Evolutionary conservation across 495 filamentous ascomycete genomes (phyloP).

Genomic region (Hypoxylon fragiforme): DNA sequence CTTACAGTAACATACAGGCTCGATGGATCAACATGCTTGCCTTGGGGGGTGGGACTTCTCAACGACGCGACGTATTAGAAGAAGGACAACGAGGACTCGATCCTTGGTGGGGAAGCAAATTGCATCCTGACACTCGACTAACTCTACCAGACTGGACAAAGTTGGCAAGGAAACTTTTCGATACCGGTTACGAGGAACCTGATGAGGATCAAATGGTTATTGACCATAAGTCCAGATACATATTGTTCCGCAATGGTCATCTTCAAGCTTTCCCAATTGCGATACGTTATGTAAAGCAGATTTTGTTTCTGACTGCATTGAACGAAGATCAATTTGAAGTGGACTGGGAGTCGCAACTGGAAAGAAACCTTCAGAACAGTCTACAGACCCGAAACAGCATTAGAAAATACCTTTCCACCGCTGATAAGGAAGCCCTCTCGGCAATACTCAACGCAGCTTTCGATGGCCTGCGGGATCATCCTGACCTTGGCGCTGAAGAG

Average conservation of each 20-base stretch:
- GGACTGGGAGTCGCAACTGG: slow-evolving; percentile 84
- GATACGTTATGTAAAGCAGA: slow-evolving; percentile 69
- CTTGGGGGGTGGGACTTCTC: slow-evolving; percentile 61
- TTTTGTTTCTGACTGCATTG: slow-evolving; percentile 75
- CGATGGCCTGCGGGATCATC: slow-evolving; percentile 36
- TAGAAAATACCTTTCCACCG: slow-evolving; percentile 43
- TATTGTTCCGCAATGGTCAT: slow-evolving; percentile 43
- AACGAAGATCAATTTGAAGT: slow-evolving; percentile 66
- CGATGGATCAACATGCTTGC: slow-evolving; percentile 89
- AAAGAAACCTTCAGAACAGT: slow-evolving; percentile 67
- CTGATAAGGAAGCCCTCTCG: slow-evolving; percentile 31
- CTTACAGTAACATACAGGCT: slow-evolving; percentile 74
- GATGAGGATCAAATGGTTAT: slow-evolving; percentile 31
- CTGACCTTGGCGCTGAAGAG: slow-evolving; percentile 43
- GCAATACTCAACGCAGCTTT: slow-evolving; percentile 38
- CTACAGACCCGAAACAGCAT: slow-evolving; percentile 61
- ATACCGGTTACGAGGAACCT: slow-evolving; percentile 10
- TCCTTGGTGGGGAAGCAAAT: slow-evolving; percentile 51
- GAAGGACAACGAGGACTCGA: slow-evolving; percentile 86
- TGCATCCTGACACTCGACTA: slow-evolving; percentile 40
- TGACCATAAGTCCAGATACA: slow-evolving; percentile 32
- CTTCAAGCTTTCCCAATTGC: slow-evolving; percentile 64
- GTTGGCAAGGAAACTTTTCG: slow-evolving; percentile 51
- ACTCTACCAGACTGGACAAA: slow-evolving; percentile 52
- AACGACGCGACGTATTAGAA: slow-evolving; percentile 80